Percentiles rank a stretch among this genome's conserved stretches.
Conservation (phyloP, 495 filamentous ascomycete genomes). For the Glarea lozoyensis region DNA sequence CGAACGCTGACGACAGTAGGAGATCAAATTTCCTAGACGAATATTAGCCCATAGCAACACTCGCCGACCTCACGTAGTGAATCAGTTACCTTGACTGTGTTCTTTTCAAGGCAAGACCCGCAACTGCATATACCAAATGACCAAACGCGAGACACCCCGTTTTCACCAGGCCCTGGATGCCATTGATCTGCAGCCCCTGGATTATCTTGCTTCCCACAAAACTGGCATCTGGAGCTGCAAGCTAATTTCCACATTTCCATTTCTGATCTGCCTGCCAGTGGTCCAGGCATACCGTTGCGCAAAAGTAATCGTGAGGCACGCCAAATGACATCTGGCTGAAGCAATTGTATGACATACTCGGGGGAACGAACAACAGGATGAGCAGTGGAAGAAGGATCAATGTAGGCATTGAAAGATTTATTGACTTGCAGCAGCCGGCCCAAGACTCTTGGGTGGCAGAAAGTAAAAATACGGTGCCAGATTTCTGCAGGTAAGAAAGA, state of each 20-base stretch:
- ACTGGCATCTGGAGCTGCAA: conserved; percentile 43
- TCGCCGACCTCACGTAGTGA: background rate
- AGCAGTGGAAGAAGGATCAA: conserved; percentile 32
- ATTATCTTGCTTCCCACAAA: conserved; percentile 33
- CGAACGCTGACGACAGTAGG: conserved; percentile 46
- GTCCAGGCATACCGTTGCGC: conserved; percentile 44
- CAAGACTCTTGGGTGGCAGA: conserved; percentile 39
- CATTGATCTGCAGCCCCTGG: conserved; percentile 27
- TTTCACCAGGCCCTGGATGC: conserved; percentile 41
- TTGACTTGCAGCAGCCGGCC: conserved; percentile 41
- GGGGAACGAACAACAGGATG: conserved; percentile 19
- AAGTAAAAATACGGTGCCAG: conserved; percentile 48
- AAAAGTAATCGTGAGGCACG: conserved; percentile 45
- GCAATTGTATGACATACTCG: conserved; percentile 15
- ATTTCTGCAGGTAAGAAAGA: conserved; percentile 39
- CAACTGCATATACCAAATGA: conserved; percentile 55
- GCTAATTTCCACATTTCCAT: conserved; percentile 55
- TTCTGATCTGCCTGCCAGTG: conserved; percentile 45
- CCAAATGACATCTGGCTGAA: conserved; percentile 50
- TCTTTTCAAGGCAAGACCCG: conserved; percentile 47
- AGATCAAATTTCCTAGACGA: conserved; percentile 54
- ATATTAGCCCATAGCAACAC: conserved; percentile 14
- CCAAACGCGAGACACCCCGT: conserved; percentile 51
- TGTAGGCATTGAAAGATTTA: conserved; percentile 43
- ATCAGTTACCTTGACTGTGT: conserved; percentile 48